Conservation (phyloP, 768 basidiomycete genomes). For the Boletus subparvulus region DNA sequence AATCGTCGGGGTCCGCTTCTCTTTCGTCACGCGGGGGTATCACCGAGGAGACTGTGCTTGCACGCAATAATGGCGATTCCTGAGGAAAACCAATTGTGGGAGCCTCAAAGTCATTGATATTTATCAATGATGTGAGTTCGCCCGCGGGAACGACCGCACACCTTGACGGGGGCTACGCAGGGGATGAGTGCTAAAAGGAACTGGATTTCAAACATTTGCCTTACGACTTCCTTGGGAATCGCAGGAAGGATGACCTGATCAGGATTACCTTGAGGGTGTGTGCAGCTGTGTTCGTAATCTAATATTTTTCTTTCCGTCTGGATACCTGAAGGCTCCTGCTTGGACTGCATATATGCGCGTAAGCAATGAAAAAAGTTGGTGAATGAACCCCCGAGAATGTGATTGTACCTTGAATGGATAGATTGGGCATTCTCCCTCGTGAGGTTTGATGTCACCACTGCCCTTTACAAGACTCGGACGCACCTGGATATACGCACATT, state of each 20-base stretch:
- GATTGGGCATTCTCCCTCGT: background rate
- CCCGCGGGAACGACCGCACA: background rate
- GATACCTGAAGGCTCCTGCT: background rate
- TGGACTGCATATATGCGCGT: constrained; percentile 24
- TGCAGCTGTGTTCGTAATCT: background rate
- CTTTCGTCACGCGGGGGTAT: background rate
- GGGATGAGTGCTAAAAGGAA: background rate
- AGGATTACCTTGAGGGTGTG: background rate
- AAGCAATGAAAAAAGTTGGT: background rate
- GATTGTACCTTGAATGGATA: constrained; percentile 7
- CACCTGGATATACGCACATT: constrained; percentile 18
- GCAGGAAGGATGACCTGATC: background rate
- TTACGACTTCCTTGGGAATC: constrained; percentile 10
- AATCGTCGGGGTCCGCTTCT: background rate
- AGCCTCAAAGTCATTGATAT: background rate
- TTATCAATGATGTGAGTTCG: background rate
- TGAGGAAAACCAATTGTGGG: background rate
- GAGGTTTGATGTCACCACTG: background rate
- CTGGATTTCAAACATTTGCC: background rate
- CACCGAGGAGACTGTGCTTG: background rate
- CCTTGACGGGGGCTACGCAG: background rate
- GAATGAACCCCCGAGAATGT: background rate
- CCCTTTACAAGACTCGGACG: background rate
- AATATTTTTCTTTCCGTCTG: background rate
- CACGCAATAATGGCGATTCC: background rate